Evolutionary conservation across 106 monocot species (phyloP), one percentile per base, ranked within the genome.

Genomic region (Posidonia australis): DNA sequence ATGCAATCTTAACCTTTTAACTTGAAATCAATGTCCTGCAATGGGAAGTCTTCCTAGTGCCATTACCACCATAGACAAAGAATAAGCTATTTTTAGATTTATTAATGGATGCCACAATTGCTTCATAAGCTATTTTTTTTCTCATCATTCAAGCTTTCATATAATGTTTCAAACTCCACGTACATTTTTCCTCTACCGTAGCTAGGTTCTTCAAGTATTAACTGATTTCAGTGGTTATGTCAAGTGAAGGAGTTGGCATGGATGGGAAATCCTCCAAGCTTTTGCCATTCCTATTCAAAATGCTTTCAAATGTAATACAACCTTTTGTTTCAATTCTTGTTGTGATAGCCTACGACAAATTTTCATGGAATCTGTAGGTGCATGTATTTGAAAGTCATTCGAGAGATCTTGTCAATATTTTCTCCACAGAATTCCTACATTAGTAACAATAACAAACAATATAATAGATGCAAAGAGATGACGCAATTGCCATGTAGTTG

Each of bases 31-130:
- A 16, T 22, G 68, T 62, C 12, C 44, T 52, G 67, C 75, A 75
- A 12, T 54, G 12, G 43, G 54, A 62, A 24, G 68, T 68, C 18
- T 75, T 75, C 0, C 61, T 60, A 0, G 51, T 62, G 0, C 74
- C 67, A 36, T 46, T 67, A 75, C 49, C 28, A n/a, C n/a, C n/a
- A n/a, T n/a, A n/a, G n/a, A n/a, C n/a, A n/a, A n/a, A n/a, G n/a
- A n/a, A n/a, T n/a, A 68, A 18, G 51, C 41, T 7, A 22, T 46
- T 17, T 46, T 46, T 17, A 46, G 14, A 46, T 4, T 46, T 46
- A 17, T 12, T 17, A 46, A 46, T 17, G 17, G 46, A 46, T 46
- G 46, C 11, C 2, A 10, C 46, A 46, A 46, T 46, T 1, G 10
- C 16, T 46, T 46, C 46, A 12, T 46, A 46, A 46, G 2, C 16